These are phyloP conservation scores for Leptomonas pyrrhocoris DNA, from an alignment of 208 protist species.

Conservation along the genomic window DNA sequence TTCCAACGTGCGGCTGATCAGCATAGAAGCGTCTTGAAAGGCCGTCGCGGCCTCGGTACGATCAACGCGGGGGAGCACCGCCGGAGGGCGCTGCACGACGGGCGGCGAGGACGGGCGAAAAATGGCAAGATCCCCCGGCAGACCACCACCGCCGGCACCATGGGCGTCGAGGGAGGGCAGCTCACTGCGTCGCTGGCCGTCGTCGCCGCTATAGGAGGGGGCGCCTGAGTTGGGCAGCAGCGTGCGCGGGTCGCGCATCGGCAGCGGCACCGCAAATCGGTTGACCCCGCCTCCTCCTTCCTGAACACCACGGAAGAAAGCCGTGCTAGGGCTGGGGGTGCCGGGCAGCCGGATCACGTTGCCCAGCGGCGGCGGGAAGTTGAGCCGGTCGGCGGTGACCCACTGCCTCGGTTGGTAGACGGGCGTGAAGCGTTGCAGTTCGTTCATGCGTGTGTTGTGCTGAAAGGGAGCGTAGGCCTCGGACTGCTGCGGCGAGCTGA, in stretches of 20 bases:
- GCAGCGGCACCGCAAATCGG: constrained; percentile 3
- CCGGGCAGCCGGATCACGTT: background rate
- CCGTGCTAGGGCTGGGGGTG: background rate
- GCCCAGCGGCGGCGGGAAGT: no score
- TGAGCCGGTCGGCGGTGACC: no score
- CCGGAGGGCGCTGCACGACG: background rate
- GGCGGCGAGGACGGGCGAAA: constrained; percentile 5
- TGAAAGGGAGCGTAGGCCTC: no score
- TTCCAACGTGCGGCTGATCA: no score
- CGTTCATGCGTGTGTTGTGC: background rate
- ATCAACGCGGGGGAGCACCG: no score
- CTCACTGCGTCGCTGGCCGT: constrained; percentile 5
- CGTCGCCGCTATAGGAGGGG: background rate
- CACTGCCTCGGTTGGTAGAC: background rate
- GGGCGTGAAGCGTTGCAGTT: background rate
- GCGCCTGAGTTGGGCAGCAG: background rate
- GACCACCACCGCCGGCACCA: background rate
- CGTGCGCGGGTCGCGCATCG: background rate
- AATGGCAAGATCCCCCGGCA: constrained; percentile 8
- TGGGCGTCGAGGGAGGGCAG: constrained; percentile 13
- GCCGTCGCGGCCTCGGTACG: background rate
- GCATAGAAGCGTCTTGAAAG: no score
- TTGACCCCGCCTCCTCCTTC: no score
- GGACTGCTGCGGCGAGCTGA: no score
- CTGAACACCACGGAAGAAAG: background rate